phyloP scores from a whole-genome alignment of 192 early-diverging fungal species.

The Coemansia sp. region DNA sequence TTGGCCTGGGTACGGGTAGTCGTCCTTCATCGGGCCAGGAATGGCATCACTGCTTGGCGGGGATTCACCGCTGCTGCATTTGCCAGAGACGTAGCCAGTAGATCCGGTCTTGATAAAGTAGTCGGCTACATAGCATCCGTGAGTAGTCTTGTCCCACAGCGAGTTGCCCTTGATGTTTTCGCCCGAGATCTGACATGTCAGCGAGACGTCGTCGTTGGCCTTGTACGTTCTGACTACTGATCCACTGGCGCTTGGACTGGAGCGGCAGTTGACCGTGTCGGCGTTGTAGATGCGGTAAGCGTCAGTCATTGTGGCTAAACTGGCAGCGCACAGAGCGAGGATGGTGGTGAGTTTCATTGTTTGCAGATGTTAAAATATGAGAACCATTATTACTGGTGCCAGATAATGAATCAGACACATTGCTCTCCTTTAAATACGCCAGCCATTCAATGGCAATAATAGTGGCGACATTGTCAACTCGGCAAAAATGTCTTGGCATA shows the following conservation, averaged over 20 bases:
- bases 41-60: slow-evolving; percentile 16
- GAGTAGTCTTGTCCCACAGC: slow-evolving; percentile 52
- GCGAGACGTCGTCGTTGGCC: slow-evolving; percentile 21
- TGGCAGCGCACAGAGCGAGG: slow-evolving; percentile 10
- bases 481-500: slow-evolving; percentile 15
- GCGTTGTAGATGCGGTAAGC: slow-evolving; percentile 33
- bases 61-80: slow-evolving; percentile 22
- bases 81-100: slow-evolving; percentile 28
- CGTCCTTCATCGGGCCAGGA: slow-evolving; percentile 43
- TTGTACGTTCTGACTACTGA: slow-evolving; percentile 24
- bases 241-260: slow-evolving; percentile 22
- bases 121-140: slow-evolving; percentile 54
- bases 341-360: slow-evolving; percentile 17
- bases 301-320: slow-evolving; percentile 7
- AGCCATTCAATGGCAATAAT: slow-evolving; percentile 2
- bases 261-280: slow-evolving; percentile 30
- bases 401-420: not conserved
- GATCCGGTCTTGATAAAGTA: slow-evolving; percentile 50
- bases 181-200: slow-evolving; percentile 49
- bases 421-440: not conserved
- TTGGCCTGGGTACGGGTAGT: slow-evolving; percentile 41
- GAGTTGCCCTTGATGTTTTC: slow-evolving; percentile 29
- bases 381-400: not conserved
- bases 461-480: slow-evolving; percentile 1
- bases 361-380: not conserved